Evolutionary conservation across 1,284 basidiomycete species (phyloP).

Genomic region (Cutaneotrichosporon cyanovorans): DNA sequence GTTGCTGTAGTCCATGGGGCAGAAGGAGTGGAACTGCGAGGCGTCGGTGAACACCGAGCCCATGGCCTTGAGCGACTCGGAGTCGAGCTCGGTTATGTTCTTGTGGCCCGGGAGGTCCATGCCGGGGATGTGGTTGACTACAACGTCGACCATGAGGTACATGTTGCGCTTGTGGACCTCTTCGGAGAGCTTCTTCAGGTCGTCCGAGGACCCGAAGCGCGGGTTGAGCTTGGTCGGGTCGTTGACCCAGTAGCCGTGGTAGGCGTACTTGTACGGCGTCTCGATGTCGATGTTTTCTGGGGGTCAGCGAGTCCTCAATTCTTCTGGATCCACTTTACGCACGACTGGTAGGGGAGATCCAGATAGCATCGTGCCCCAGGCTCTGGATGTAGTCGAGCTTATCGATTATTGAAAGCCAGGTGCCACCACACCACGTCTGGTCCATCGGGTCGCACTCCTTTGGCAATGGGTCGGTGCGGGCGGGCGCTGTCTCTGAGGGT

Average conservation of each 20-base stretch:
- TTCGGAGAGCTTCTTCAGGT: conserved; percentile 58
- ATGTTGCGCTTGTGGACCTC: conserved; percentile 63
- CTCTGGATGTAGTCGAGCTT: conserved; percentile 70
- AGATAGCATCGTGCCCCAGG: conserved; percentile 67
- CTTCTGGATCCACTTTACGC: conserved; percentile 9
- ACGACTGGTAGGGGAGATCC: conserved; percentile 42
- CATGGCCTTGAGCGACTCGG: conserved; percentile 23
- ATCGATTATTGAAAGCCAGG: conserved; percentile 63
- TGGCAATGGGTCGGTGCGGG: conserved; percentile 48
- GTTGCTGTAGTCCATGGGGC: conserved; percentile 59
- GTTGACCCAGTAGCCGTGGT: conserved; percentile 49
- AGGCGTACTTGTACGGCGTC: conserved; percentile 52
- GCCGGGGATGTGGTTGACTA: conserved; percentile 66
- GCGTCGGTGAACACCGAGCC: conserved; percentile 35
- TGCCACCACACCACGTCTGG: conserved; percentile 62
- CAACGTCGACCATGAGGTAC: conserved; percentile 72
- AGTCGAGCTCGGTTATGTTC: conserved; percentile 19
- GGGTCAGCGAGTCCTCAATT: neutral
- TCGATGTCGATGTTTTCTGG: conserved; percentile 59
- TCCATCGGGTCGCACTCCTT: conserved; percentile 22
- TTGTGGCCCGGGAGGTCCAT: conserved; percentile 16
- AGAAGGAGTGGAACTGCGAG: conserved; percentile 56
- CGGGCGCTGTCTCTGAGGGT: conserved; percentile 52
- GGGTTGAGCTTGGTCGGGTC: conserved; percentile 59
- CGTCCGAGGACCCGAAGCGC: conserved; percentile 60